Conservation (phyloP, 257 asterid genomes). For the Scutellaria baicalensis region DNA sequence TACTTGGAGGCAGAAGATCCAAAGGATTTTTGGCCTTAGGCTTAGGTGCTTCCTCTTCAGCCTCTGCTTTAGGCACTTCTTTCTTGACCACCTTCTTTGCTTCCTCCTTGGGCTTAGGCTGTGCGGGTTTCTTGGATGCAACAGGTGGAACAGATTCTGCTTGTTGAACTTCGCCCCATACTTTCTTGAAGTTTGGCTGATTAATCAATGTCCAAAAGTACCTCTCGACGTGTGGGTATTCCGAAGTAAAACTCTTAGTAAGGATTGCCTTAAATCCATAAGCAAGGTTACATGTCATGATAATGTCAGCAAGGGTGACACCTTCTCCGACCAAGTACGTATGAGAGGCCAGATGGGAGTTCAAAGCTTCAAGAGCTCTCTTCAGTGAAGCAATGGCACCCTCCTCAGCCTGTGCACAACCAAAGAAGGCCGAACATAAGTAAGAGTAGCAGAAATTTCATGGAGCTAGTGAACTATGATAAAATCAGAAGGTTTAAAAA, state of each 20-base stretch:
- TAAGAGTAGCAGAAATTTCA: background rate
- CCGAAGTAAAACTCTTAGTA: slow-evolving; percentile 84
- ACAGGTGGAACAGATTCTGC: slow-evolving; percentile 56
- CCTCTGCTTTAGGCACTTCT: slow-evolving; percentile 38
- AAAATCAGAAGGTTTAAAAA: background rate
- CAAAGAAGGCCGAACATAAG: background rate
- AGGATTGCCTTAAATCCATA: slow-evolving; percentile 31
- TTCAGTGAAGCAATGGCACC: slow-evolving; percentile 51
- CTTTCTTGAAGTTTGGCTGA: slow-evolving; percentile 74
- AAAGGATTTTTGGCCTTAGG: slow-evolving; percentile 89
- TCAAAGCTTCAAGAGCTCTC: slow-evolving; percentile 71
- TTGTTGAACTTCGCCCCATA: slow-evolving; percentile 62
- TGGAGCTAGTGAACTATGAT: background rate
- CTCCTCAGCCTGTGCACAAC: slow-evolving; percentile 64
- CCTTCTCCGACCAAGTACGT: slow-evolving; percentile 85
- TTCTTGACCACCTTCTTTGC: slow-evolving; percentile 58
- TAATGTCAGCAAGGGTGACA: slow-evolving; percentile 79
- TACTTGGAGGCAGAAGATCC: slow-evolving; percentile 92
- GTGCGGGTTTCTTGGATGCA: slow-evolving; percentile 71
- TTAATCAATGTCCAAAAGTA: slow-evolving; percentile 83
- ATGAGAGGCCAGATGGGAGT: slow-evolving; percentile 63
- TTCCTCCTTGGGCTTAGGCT: slow-evolving; percentile 52
- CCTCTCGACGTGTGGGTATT: slow-evolving; percentile 90
- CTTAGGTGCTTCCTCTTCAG: slow-evolving; percentile 78
- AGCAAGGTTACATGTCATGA: slow-evolving; percentile 51